Percentiles rank a stretch among this genome's conserved stretches.
Conservation (phyloP, 164 flowering plant species). For the Vitis rotundifolia region DNA sequence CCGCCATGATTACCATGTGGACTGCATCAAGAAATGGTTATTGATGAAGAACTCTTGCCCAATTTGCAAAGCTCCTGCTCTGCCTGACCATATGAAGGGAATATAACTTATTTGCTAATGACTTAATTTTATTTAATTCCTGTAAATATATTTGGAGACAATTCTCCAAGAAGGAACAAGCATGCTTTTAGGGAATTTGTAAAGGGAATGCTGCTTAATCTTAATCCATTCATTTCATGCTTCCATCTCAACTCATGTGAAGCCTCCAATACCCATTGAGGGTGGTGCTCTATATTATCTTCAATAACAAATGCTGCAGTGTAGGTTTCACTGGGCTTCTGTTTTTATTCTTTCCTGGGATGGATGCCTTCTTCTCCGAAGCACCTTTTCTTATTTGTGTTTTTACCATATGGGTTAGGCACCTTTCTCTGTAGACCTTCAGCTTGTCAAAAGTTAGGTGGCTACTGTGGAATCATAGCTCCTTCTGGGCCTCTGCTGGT, state of each 20-base stretch:
- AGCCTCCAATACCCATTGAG: no score
- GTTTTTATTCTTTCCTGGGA: no score
- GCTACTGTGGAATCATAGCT: no score
- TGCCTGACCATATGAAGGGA: conserved; percentile 27
- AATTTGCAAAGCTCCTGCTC: conserved; percentile 63
- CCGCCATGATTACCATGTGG: conserved; percentile 55
- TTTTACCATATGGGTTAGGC: no score
- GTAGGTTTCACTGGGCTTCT: no score
- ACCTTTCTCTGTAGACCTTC: no score
- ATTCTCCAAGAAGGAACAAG: conserved; percentile 3
- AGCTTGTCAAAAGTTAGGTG: no score
- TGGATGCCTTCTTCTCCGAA: no score
- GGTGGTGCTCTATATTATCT: no score
- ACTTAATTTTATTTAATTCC: background rate
- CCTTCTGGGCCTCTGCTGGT: no score
- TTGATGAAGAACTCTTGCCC: conserved; percentile 69
- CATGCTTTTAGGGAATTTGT: background rate
- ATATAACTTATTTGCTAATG: background rate
- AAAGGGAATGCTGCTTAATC: background rate
- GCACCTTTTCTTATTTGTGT: no score
- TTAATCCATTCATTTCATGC: conserved; percentile 22
- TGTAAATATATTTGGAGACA: conserved; percentile 15
- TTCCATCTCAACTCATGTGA: background rate
- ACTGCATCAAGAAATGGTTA: conserved; percentile 65
- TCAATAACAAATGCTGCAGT: no score